phyloP scores from a whole-genome alignment of 768 basidiomycete genomes.

The Sporobolomyces roseus region DNA sequence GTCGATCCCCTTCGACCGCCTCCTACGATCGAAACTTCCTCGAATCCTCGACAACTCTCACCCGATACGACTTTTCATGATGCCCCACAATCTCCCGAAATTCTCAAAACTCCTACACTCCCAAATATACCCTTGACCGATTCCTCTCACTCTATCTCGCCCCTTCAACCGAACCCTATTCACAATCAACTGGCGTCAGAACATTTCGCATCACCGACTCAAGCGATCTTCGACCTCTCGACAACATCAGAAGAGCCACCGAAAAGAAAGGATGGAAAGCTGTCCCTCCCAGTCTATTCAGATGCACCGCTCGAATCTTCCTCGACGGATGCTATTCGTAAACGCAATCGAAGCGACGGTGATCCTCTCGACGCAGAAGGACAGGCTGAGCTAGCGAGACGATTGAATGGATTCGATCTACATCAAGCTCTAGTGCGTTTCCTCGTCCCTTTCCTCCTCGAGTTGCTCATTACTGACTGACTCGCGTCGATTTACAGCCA shows the following conservation, averaged over 20 bases:
- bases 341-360: constrained; percentile 9
- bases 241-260: not conserved
- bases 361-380: not conserved
- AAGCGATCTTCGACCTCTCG: too few species aligned
- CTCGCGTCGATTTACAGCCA: not conserved
- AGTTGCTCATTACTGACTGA: not conserved
- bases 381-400: not conserved
- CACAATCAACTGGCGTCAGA: not conserved
- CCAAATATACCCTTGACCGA: not conserved
- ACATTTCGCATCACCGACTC: not conserved
- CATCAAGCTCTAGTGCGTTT: not conserved
- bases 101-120: not conserved
- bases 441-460: not conserved
- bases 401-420: not conserved
- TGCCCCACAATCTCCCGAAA: constrained; percentile 7
- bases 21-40: not conserved
- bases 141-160: not conserved
- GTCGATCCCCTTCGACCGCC: not conserved
- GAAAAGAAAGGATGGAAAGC: not conserved
- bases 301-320: not conserved
- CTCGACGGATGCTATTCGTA: not conserved
- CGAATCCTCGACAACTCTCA: not conserved
- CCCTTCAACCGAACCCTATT: not conserved
- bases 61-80: not conserved
- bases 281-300: constrained; percentile 7